Evolutionary conservation across 2,329 filamentous ascomycete genomes (phyloP).

Genomic region (Pezizomycotina sp.): DNA sequence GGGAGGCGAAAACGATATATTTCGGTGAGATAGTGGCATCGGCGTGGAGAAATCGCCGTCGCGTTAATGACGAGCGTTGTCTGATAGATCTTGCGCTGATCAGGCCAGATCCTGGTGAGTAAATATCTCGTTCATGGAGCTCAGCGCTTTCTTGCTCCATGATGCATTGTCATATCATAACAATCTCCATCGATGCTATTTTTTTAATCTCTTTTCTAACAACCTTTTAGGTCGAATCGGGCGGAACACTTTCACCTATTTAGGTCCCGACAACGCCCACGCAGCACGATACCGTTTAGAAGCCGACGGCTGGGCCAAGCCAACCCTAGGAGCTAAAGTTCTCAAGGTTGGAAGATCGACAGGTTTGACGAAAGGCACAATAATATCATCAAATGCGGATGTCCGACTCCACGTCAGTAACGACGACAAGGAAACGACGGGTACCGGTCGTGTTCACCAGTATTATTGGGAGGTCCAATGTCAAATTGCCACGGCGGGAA

Average conservation of each 20-base stretch:
- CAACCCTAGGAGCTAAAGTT: slow-evolving; percentile 5
- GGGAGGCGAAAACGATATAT: too few relatives aligned
- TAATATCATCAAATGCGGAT: slow-evolving; percentile 11
- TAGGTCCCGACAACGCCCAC: slow-evolving; percentile 8
- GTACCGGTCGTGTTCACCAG: too few relatives aligned
- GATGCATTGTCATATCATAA: background rate
- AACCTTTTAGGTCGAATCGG: slow-evolving; percentile 8
- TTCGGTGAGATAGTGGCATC: slow-evolving; percentile 11
- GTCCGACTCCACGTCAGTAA: slow-evolving; percentile 9
- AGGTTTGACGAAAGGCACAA: slow-evolving; percentile 8
- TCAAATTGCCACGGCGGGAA: slow-evolving; percentile 6
- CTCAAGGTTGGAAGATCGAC: slow-evolving; percentile 15
- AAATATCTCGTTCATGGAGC: background rate
- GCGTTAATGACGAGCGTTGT: slow-evolving; percentile 3
- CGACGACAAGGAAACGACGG: background rate
- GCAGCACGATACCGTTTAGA: slow-evolving; percentile 14
- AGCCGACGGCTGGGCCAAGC: slow-evolving; percentile 13
- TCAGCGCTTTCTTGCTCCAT: background rate
- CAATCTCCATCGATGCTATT: background rate
- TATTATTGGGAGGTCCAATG: slow-evolving; percentile 11
- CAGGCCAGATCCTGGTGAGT: slow-evolving; percentile 7
- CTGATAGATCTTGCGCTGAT: slow-evolving; percentile 14
- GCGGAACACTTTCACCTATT: slow-evolving; percentile 16
- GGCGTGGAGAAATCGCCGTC: slow-evolving; percentile 7
- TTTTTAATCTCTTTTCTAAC: background rate